Evolutionary conservation across 2,329 filamentous ascomycete genomes (phyloP), one percentile per base, ranked within the genome.

Genomic region (Cladobotryum mycophilum): DNA sequence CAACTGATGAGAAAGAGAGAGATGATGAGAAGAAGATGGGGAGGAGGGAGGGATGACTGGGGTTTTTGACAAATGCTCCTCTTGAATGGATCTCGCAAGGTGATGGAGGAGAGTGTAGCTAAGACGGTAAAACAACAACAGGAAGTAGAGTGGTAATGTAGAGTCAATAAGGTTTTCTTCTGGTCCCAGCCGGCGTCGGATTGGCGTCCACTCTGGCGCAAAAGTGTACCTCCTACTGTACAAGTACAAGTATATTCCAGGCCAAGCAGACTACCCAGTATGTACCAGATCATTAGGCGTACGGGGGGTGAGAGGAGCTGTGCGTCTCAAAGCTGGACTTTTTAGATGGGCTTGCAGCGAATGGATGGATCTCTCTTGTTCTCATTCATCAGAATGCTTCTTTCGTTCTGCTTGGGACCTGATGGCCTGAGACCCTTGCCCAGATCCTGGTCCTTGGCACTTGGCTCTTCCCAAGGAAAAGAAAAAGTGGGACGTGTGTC

Each of bases 151-250:
- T 37, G 20, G 35, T 40, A 49, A 49, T 44, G 45, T 41, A 50
- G 35, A 25, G n/a, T 47, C 51, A 53, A 49, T 53, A 53, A 53
- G 42, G 51, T 53, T 53, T 53, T 20, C 41, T 40, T 46, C 44
- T 51, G 49, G 44, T 25, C 25, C 45, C 44, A 42, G 38, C 46
- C 43, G 51, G 51, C 51, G 51, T 46, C 51, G 42, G 38, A 38
- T 46, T 49, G 47, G 50, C 47, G 47, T 48, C 35, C 15, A 17
- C 18, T 37, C 41, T 25, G 45, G 30, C 40, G 35, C 45, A 40
- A 49, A 46, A 40, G 37, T 52, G 46, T 45, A 44, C 17, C 8
- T 3, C 2, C 4, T 25, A 44, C 41, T n/a, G 15, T 22, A 25
- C 20, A 44, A 25, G 18, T 44, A 30, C 41, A 41, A 41, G 4